A percentile compares a stretch with the other conserved stretches of the same genome.
Evolutionary conservation across 2,329 filamentous ascomycete species (phyloP).

Genomic region (Xylaria sp.): DNA sequence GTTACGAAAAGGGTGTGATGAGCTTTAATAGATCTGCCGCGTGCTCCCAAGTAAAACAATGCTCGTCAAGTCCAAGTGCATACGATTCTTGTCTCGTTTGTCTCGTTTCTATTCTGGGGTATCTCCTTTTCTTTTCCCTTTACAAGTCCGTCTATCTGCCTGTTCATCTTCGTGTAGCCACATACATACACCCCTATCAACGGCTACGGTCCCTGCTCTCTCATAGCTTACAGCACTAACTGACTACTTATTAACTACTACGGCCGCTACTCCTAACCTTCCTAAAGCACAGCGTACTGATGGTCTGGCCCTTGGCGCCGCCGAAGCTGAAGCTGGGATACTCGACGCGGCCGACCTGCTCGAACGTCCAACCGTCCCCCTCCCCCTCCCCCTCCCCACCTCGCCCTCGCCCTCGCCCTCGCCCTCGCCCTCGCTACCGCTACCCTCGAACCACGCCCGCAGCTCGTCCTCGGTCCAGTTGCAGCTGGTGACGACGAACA

Average conservation of each 20-base stretch:
- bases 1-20: slow-evolving; percentile 41
- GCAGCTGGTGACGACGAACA: slow-evolving; percentile 89
- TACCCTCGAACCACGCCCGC: slow-evolving; percentile 71
- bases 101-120: slow-evolving; percentile 8
- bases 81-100: slow-evolving; percentile 39
- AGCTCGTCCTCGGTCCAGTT: slow-evolving; percentile 97
- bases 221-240: slow-evolving; percentile 9
- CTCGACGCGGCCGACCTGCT: slow-evolving; percentile 68
- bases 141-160: too few relatives aligned
- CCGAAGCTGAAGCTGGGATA: slow-evolving; percentile 91
- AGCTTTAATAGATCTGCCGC: slow-evolving; percentile 56
- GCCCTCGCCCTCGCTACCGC: slow-evolving; percentile 28
- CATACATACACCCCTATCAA: background rate
- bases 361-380: slow-evolving; percentile 48
- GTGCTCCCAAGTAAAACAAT: slow-evolving; percentile 5
- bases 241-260: too few relatives aligned
- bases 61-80: background rate
- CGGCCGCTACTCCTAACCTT: slow-evolving; percentile 49
- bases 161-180: background rate
- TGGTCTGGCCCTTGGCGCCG: slow-evolving; percentile 83
- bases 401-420: background rate
- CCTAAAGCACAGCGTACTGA: slow-evolving; percentile 83
- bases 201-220: background rate
- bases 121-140: slow-evolving; percentile 5
- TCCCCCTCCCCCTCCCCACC: slow-evolving; percentile 16